Evolutionary conservation across 1,284 basidiomycete genomes (phyloP).

Genomic region (Peniophora sp.): DNA sequence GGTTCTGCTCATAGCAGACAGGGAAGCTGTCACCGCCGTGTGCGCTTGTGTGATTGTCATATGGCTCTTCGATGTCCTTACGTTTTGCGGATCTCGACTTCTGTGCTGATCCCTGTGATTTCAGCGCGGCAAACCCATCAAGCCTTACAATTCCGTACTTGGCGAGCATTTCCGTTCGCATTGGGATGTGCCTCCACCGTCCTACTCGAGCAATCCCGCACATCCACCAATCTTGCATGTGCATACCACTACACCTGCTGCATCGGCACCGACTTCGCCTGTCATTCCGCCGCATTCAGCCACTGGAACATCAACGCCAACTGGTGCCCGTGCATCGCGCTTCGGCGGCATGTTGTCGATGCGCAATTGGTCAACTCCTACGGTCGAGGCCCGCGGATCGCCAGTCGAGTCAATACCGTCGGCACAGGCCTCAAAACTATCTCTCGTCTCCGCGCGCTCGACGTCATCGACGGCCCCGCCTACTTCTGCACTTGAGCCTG

Average conservation of each 20-base stretch:
- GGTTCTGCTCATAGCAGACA: neutral
- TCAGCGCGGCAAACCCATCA: constrained; percentile 85
- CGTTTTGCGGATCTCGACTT: neutral
- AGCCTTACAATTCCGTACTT: constrained; percentile 93
- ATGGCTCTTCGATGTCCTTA: neutral
- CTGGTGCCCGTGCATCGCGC: constrained; percentile 37
- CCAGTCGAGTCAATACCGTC: constrained; percentile 35
- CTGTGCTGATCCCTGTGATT: neutral
- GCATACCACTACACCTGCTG: constrained; percentile 27
- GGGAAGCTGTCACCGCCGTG: neutral
- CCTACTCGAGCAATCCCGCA: constrained; percentile 40
- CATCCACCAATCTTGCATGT: constrained; percentile 39
- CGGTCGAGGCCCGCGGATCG: constrained; percentile 29
- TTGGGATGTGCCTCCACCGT: constrained; percentile 69
- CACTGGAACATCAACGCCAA: constrained; percentile 41
- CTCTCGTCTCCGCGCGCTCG: constrained; percentile 32
- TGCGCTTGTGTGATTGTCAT: neutral
- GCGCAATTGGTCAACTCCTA: constrained; percentile 45
- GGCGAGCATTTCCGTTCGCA: constrained; percentile 90
- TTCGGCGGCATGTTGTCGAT: constrained; percentile 45
- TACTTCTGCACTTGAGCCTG: constrained; percentile 24
- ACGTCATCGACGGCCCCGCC: constrained; percentile 12
- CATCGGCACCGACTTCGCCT: constrained; percentile 17
- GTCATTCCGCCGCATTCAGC: constrained; percentile 32
- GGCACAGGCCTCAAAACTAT: constrained; percentile 53